Conservation (phyloP, 306 rosid genomes). For the Carpinus viminea region DNA sequence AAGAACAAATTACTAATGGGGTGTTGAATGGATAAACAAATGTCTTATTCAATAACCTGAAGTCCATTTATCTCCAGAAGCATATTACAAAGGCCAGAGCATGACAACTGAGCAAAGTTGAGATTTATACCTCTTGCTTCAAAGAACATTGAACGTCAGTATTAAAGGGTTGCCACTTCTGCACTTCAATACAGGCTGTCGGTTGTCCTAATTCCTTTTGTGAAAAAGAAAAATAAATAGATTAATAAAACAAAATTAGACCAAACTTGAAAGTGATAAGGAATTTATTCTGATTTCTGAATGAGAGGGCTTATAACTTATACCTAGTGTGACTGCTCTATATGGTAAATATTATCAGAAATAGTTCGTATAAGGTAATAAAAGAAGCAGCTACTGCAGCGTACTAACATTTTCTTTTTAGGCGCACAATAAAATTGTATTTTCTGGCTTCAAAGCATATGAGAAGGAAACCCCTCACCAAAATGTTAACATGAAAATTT, state of each 20-base stretch:
- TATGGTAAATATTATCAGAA: neutral
- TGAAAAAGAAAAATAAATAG: slow-evolving; percentile 18
- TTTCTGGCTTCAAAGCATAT: neutral
- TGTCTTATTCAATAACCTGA: neutral
- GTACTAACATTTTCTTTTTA: neutral
- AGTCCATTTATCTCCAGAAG: slow-evolving; percentile 1
- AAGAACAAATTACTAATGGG: neutral
- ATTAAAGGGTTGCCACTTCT: slow-evolving; percentile 43
- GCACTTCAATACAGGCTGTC: slow-evolving; percentile 48
- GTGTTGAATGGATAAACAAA: neutral
- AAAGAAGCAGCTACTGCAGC: neutral
- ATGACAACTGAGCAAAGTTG: slow-evolving; percentile 5
- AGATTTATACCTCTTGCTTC: slow-evolving; percentile 65
- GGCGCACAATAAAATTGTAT: neutral
- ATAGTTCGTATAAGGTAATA: neutral
- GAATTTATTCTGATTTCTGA: neutral
- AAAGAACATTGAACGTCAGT: slow-evolving; percentile 62
- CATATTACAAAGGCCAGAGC: slow-evolving; percentile 5
- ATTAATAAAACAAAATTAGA: neutral
- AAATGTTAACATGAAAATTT: neutral
- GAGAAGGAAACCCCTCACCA: neutral
- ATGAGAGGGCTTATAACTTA: neutral
- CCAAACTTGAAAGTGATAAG: neutral
- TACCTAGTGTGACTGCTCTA: neutral
- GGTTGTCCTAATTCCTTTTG: slow-evolving; percentile 42